Percentiles rank a stretch among this genome's conserved stretches.
Conservation (phyloP, 2,329 filamentous ascomycete species). For the Davidsoniella virescens region DNA sequence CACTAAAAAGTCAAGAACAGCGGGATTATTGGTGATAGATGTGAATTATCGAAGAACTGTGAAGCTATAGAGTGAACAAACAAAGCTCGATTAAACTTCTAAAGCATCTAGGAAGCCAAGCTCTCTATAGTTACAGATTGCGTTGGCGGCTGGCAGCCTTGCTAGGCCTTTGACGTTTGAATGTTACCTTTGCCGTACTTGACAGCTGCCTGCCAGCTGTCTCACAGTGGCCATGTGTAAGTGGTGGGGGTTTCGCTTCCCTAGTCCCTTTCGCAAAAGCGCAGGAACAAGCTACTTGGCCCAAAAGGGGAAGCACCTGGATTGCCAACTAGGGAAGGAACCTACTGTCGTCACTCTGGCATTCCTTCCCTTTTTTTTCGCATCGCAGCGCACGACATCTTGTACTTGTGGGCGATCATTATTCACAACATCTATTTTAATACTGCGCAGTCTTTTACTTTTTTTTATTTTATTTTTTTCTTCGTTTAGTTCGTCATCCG, state of each 20-base stretch:
- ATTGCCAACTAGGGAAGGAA: neutral
- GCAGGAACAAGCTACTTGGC: neutral
- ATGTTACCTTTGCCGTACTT: neutral
- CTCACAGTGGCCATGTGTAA: neutral
- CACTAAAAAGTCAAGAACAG: neutral
- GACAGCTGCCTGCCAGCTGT: neutral
- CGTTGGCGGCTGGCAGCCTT: conserved; percentile 32
- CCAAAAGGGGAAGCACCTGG: conserved; percentile 10
- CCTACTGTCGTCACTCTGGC: neutral
- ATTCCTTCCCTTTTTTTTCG: conserved; percentile 2
- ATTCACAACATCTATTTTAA: neutral
- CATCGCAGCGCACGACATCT: too few relatives aligned
- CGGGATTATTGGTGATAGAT: neutral
- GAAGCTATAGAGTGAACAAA: neutral
- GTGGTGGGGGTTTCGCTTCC: neutral
- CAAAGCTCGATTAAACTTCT: neutral
- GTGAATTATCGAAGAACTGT: neutral
- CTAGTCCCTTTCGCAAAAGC: neutral
- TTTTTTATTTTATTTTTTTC: neutral
- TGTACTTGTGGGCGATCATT: too few relatives aligned
- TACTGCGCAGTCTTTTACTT: neutral
- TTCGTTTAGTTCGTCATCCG: neutral
- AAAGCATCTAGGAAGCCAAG: neutral
- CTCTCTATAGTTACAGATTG: conserved; percentile 8
- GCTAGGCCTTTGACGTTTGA: conserved; percentile 14